Percentiles rank a stretch among this genome's conserved stretches.
These are phyloP conservation scores for Sinapis alba DNA, from an alignment of 441 rosid species.

Conservation along the genomic window DNA sequence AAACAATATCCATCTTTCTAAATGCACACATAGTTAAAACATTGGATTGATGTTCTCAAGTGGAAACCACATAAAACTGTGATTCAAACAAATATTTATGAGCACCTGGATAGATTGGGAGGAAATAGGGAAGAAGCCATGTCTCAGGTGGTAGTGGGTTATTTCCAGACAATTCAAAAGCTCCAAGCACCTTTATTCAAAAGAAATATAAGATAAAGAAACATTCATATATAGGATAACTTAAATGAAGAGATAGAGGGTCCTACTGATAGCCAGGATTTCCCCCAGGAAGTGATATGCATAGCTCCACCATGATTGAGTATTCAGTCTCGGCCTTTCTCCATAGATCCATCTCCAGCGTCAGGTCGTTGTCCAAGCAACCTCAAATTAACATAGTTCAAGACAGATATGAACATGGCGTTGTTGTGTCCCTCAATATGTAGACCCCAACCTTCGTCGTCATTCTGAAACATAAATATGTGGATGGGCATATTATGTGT, in stretches of 20 bases:
- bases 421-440: conserved; percentile 89
- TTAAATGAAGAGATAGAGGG: conserved; percentile 12
- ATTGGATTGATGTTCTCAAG: background rate
- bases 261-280: conserved; percentile 87
- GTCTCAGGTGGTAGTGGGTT: conserved; percentile 92
- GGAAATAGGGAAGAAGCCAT: conserved; percentile 81
- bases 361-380: conserved; percentile 83
- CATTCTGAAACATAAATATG: conserved; percentile 55
- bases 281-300: conserved; percentile 87
- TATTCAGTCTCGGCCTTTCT: conserved; percentile 78
- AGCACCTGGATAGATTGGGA: conserved; percentile 85
- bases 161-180: conserved; percentile 90
- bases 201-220: conserved; percentile 6
- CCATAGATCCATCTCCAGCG: conserved; percentile 70
- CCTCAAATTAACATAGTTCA: conserved; percentile 75
- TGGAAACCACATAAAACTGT: background rate
- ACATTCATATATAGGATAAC: conserved; percentile 8
- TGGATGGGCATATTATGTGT: conserved; percentile 6
- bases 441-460: conserved; percentile 94
- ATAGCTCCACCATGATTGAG: conserved; percentile 82
- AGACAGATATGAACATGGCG: conserved; percentile 84
- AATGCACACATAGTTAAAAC: conserved; percentile 1
- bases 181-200: conserved; percentile 76
- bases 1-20: conserved; percentile 3
- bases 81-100: background rate